Evolutionary conservation across 1,284 basidiomycete genomes (phyloP).

Genomic region (Ustanciosporium gigantosporum): DNA sequence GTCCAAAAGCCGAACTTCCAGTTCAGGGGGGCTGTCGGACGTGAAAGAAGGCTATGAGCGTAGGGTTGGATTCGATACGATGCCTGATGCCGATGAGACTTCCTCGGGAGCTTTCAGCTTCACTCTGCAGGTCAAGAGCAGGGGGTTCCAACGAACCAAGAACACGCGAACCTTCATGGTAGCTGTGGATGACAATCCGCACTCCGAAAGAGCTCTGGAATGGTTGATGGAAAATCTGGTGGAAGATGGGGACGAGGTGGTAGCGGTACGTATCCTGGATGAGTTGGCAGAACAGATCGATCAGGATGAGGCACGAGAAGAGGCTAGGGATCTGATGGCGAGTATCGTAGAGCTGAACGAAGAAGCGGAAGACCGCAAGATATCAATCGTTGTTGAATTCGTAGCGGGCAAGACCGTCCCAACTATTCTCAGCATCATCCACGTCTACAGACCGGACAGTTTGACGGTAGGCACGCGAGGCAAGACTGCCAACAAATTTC

Average conservation of each 20-base stretch:
- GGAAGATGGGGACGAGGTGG: conserved; percentile 91
- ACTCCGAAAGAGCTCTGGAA: conserved; percentile 52
- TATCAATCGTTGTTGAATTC: conserved; percentile 90
- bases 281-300: conserved; percentile 69
- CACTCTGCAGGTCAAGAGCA: conserved; percentile 75
- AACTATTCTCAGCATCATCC: conserved; percentile 76
- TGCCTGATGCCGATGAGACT: conserved; percentile 58
- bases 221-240: conserved; percentile 75
- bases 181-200: conserved; percentile 76
- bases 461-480: conserved; percentile 91
- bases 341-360: conserved; percentile 80
- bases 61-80: conserved; percentile 59
- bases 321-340: conserved; percentile 82
- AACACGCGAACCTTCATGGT: conserved; percentile 88
- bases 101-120: conserved; percentile 50
- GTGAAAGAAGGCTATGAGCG: conserved; percentile 50
- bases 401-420: conserved; percentile 86
- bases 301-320: conserved; percentile 81
- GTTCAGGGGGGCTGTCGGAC: conserved; percentile 42
- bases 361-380: conserved; percentile 77
- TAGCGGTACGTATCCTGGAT: conserved; percentile 87
- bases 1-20: conserved; percentile 29
- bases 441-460: conserved; percentile 91
- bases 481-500: conserved; percentile 52
- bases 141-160: conserved; percentile 76